phyloP scores from a whole-genome alignment of 495 filamentous ascomycete species.

The Penicillium herquei region DNA sequence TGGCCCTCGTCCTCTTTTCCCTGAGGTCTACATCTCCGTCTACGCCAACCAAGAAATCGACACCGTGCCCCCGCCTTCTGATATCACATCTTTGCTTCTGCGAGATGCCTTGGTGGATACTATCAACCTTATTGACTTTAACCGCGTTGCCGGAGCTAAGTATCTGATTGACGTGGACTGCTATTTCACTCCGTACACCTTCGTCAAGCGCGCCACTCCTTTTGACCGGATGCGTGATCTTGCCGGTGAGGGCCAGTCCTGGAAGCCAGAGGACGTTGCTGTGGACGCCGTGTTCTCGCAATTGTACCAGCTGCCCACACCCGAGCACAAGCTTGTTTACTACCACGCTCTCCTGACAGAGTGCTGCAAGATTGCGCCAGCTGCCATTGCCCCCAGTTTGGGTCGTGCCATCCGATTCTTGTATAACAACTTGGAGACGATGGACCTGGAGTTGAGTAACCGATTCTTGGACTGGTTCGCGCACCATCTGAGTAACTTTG shows the following conservation, averaged over 20 bases:
- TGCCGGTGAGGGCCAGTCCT: constrained; percentile 62
- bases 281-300: constrained; percentile 97
- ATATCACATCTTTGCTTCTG: constrained; percentile 76
- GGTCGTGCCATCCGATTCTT: constrained; percentile 91
- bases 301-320: constrained; percentile 79
- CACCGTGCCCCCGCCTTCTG: constrained; percentile 76
- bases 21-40: constrained; percentile 91
- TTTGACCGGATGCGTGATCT: constrained; percentile 86
- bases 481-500: constrained; percentile 97
- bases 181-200: constrained; percentile 84
- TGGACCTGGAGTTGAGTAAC: constrained; percentile 84
- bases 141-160: constrained; percentile 80
- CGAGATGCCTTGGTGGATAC: constrained; percentile 88
- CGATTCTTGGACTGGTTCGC: constrained; percentile 97
- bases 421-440: constrained; percentile 72
- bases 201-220: constrained; percentile 86
- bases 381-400: constrained; percentile 91
- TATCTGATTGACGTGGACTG: constrained; percentile 92
- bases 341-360: constrained; percentile 95
- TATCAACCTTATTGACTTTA: constrained; percentile 91
- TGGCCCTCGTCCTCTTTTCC: constrained; percentile 75
- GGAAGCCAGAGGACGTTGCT: constrained; percentile 98
- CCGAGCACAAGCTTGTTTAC: constrained; percentile 93
- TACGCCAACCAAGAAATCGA: constrained; percentile 86
- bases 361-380: constrained; percentile 90